A percentile compares a stretch with the other conserved stretches of the same genome.
Evolutionary conservation across 1,284 basidiomycete genomes (phyloP).

Genomic region (Entoloma clypeatum): DNA sequence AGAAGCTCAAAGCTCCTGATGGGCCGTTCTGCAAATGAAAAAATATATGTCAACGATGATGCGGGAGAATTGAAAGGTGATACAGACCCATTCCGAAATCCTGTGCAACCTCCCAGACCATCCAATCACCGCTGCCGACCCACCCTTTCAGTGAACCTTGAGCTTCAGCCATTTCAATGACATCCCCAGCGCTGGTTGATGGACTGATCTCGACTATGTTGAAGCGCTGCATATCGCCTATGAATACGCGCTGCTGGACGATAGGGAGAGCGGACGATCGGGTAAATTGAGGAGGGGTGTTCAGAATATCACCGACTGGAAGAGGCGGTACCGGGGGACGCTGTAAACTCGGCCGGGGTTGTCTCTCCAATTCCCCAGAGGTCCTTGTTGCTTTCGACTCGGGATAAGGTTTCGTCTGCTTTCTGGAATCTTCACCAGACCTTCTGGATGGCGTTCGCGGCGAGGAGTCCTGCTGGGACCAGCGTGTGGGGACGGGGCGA

Average conservation of each 20-base stretch:
- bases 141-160: slow-evolving; percentile 58
- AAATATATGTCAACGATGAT: slow-evolving; percentile 9
- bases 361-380: slow-evolving; percentile 26
- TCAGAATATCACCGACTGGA: slow-evolving; percentile 27
- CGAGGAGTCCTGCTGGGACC: slow-evolving; percentile 12
- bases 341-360: slow-evolving; percentile 20
- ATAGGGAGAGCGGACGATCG: slow-evolving; percentile 28
- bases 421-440: slow-evolving; percentile 22
- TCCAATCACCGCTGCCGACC: slow-evolving; percentile 63
- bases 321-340: slow-evolving; percentile 34
- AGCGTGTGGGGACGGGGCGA: slow-evolving; percentile 11
- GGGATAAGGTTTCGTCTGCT: slow-evolving; percentile 15
- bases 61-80: slow-evolving; percentile 1
- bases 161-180: slow-evolving; percentile 56
- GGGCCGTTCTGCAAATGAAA: slow-evolving; percentile 65
- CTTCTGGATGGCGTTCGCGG: slow-evolving; percentile 13
- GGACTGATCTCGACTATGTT: slow-evolving; percentile 63
- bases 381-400: slow-evolving; percentile 24
- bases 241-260: slow-evolving; percentile 66
- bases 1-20: slow-evolving; percentile 79
- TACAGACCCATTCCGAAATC: slow-evolving; percentile 81
- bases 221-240: slow-evolving; percentile 71
- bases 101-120: slow-evolving; percentile 75
- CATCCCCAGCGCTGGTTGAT: slow-evolving; percentile 60
- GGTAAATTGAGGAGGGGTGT: slow-evolving; percentile 17